phyloP scores from a whole-genome alignment of 2,329 filamentous ascomycete species.

The Aspergillus quadricinctus region DNA sequence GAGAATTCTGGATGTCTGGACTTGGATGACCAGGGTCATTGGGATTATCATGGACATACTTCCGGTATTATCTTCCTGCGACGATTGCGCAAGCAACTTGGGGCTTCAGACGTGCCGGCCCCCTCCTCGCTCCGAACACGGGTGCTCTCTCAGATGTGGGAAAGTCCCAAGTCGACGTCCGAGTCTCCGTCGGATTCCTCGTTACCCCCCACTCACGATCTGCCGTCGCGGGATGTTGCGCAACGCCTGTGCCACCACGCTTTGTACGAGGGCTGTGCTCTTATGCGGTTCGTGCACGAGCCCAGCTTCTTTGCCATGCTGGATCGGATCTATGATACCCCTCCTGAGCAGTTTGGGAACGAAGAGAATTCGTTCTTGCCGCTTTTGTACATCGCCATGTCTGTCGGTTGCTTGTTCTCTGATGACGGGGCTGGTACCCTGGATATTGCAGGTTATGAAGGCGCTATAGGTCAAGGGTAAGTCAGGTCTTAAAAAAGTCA shows the following conservation, averaged over 20 bases:
- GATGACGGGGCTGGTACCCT: constrained; percentile 51
- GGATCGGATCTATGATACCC: constrained; percentile 70
- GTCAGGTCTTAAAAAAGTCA: constrained; percentile 9
- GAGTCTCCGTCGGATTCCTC: constrained; percentile 60
- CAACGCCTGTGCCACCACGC: constrained; percentile 55
- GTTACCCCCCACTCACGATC: constrained; percentile 55
- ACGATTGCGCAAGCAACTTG: constrained; percentile 82
- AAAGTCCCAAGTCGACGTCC: constrained; percentile 63
- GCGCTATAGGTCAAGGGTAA: constrained; percentile 54
- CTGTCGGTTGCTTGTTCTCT: constrained; percentile 69
- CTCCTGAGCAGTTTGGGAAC: constrained; percentile 58
- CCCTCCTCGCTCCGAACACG: constrained; percentile 45
- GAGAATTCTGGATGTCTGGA: constrained; percentile 87
- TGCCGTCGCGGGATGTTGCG: constrained; percentile 62
- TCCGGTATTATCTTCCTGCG: constrained; percentile 86
- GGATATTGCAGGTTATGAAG: constrained; percentile 44
- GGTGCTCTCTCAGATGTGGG: constrained; percentile 57
- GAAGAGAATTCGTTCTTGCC: constrained; percentile 67
- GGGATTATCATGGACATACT: constrained; percentile 92
- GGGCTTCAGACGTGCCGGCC: constrained; percentile 58
- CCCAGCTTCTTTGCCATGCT: constrained; percentile 76
- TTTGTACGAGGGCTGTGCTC: constrained; percentile 57
- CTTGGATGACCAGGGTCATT: constrained; percentile 83
- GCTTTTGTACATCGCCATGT: constrained; percentile 65
- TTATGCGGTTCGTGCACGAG: constrained; percentile 71